Evolutionary conservation across 805 yeast genomes (phyloP), one percentile per base, ranked within the genome.

Genomic region (Lachancea dasiensis): DNA sequence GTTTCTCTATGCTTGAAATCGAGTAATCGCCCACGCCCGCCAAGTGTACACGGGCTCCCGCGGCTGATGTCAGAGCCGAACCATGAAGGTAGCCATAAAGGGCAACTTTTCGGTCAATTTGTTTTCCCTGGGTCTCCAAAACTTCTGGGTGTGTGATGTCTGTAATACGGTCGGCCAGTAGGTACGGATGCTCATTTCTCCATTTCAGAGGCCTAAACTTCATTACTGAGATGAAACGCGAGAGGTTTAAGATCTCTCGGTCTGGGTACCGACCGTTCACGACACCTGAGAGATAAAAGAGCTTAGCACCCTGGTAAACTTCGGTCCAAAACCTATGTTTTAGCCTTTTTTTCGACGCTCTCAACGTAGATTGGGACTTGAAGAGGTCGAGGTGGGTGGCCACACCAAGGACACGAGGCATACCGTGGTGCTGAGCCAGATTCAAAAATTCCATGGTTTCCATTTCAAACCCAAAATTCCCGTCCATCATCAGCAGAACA

Each of bases 401-500:
- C 7, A 92, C 84, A 48, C 97, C 98, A 31, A 92, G 69, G 14
- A 92, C 94, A 51, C 96, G 76, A 28, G 99, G 99, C 89, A 92
- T 92, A 63, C 98, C 99, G 61, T 92, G 98, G 56, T 90, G 97
- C 52, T 92, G 95, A 3, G 96, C 94, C 48, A 92, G 75, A 55
- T 92, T 94, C 46, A 92, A 70, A 56, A 92, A 92, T 64, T 92
- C 99, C 97, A 92, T 94, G 6, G 98, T 92, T 64, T 92, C 99
- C 99, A 92, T 92, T 68, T 92, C 99, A 43, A 92, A 78, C 6
- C 99, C 99, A 59, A 86, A 92, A 60, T 92, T 92, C 42, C 98
- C 97, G 67, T 92, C 99, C 43, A 92, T 78, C 72, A 92, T 65
- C 44, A 92, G 60, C 34, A 92, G 69, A 7, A 94, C 95, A 45